These are phyloP conservation scores for Cenchrus purpureus DNA, from an alignment of 176 grass and related monocot genomes.

Conservation along the genomic window DNA sequence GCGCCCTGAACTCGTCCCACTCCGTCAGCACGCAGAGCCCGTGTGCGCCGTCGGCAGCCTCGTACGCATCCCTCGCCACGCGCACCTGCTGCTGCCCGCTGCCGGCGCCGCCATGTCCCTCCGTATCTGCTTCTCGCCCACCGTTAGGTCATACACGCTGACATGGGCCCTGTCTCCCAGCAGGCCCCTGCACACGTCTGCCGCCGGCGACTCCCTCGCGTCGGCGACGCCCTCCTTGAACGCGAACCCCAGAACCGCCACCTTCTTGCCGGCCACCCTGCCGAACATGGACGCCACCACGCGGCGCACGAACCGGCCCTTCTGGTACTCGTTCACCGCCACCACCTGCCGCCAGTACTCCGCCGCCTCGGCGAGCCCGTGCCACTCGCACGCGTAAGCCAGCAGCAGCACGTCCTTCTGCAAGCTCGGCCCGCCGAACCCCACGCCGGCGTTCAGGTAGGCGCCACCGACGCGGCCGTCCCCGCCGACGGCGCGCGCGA, in stretches of 20 bases:
- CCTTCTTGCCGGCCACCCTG: constrained; percentile 61
- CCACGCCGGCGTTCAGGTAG: constrained; percentile 54
- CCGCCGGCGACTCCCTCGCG: constrained; percentile 58
- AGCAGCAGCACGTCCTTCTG: constrained; percentile 54
- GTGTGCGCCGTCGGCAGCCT: constrained; percentile 48
- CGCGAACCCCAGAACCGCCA: constrained; percentile 59
- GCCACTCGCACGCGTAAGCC: constrained; percentile 57
- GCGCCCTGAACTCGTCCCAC: constrained; percentile 65
- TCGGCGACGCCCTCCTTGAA: constrained; percentile 60
- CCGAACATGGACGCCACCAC: constrained; percentile 65
- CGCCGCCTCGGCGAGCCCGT: constrained; percentile 50
- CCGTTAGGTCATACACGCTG: constrained; percentile 52
- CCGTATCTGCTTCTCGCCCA: constrained; percentile 60
- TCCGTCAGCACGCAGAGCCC: constrained; percentile 64
- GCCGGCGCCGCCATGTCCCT: constrained; percentile 36
- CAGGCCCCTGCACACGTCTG: constrained; percentile 54
- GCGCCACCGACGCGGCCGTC: constrained; percentile 49
- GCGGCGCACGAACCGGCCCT: constrained; percentile 60
- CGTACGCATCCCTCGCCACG: constrained; percentile 60
- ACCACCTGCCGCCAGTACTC: constrained; percentile 68
- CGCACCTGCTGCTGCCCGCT: constrained; percentile 34
- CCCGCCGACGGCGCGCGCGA: constrained; percentile 47
- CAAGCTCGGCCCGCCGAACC: constrained; percentile 60
- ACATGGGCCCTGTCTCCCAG: constrained; percentile 47
- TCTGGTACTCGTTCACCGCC: constrained; percentile 68